Base-by-base conservation (phyloP, 148 eudicot species). In the Chenopodium suecicum region DNA sequence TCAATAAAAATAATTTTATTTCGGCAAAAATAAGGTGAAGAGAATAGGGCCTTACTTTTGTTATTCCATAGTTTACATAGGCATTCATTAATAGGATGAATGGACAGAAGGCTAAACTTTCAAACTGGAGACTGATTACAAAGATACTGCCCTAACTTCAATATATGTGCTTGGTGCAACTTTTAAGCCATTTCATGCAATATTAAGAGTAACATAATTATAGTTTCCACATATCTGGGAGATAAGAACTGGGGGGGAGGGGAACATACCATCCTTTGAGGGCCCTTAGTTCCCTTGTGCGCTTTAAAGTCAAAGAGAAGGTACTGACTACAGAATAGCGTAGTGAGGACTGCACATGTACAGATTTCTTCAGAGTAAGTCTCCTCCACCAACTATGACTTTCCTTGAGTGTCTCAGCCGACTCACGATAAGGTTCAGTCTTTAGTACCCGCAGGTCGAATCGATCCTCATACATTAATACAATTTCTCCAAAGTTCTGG, bases 401-500 rank as follows among this genome's bases (percentile, higher is more conserved):
- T 70, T 83, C 87, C 25, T 81, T 80, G 52, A 84, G 78, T 17
- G 37, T 78, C 83, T 88, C 83, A 41, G 78, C 78, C 74, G 90
- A 74, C 75, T 90, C 88, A 70, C 85, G 87, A 82, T 83, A 80
- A 23, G 83, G 78, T 68, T 79, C 90, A 34, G 76, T 86, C 80
- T 91, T 89, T 64, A 96, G 90, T 29, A 89, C 90, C 79, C 89
- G 79, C 13, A 94, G 88, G 78, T 96, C 97, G 85, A 96, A 92
- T 58, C 90, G 89, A 81, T 96, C 99, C 83, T 94, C 99, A 32
- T 96, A 96, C 99, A 96, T 92, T 50, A 94, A 89, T 64, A 89
- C 93, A 82, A 96, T 92, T 41, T 93, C 90, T 64, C 90, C 93
- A 83, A 96, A 89, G 88, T 96, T 96, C 85, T 91, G 97, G 83